Conservation (phyloP, 805 yeast species). For the Komagataella pseudopastoris region DNA sequence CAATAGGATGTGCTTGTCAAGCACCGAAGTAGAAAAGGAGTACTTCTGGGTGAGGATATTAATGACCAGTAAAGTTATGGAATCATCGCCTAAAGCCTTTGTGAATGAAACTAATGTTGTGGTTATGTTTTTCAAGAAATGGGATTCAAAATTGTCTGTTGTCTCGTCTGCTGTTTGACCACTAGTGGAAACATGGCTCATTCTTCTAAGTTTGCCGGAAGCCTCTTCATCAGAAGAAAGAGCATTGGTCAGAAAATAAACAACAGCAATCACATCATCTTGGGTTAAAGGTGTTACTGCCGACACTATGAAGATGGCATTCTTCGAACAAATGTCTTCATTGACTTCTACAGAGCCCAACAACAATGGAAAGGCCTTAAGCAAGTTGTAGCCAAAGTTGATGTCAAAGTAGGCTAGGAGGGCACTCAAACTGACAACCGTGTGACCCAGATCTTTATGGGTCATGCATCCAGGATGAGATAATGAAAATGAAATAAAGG, state of each 20-base stretch:
- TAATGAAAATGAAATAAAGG: neutral
- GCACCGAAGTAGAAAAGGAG: constrained; percentile 28
- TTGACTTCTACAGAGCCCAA: constrained; percentile 41
- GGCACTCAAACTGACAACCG: constrained; percentile 21
- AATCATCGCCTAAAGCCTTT: constrained; percentile 49
- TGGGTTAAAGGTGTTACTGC: constrained; percentile 61
- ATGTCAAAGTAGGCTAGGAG: constrained; percentile 19
- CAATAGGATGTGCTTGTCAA: constrained; percentile 40
- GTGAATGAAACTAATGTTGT: constrained; percentile 57
- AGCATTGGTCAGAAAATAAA: constrained; percentile 72
- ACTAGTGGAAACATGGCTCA: neutral
- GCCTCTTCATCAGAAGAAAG: constrained; percentile 40
- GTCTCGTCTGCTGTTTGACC: neutral
- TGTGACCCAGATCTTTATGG: constrained; percentile 8
- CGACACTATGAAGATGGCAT: constrained; percentile 46
- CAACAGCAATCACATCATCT: constrained; percentile 71
- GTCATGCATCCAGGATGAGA: neutral
- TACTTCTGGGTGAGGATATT: constrained; percentile 76
- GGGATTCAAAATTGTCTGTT: neutral
- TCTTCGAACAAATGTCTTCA: constrained; percentile 29
- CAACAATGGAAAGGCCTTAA: constrained; percentile 29
- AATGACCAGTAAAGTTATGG: constrained; percentile 64
- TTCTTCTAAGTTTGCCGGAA: constrained; percentile 4
- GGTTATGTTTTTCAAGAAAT: constrained; percentile 51
- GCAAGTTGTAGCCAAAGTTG: constrained; percentile 24